Evolutionary conservation across 1,284 basidiomycete species (phyloP), one percentile per base, ranked within the genome.

Genomic region (Marasmius oreades): DNA sequence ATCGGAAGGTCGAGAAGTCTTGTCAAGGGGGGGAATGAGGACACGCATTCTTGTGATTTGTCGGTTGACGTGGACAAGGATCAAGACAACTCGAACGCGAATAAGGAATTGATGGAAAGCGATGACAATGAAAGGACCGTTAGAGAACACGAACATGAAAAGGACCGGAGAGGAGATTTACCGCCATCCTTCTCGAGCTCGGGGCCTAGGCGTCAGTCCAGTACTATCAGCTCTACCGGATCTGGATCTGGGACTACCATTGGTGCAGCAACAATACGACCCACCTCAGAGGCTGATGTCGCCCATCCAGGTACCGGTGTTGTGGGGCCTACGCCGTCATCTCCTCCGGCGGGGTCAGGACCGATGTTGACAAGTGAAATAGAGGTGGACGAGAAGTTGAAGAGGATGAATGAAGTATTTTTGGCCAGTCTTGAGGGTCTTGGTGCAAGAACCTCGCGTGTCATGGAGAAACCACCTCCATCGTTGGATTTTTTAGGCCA

Each of bases 351-450:
- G 10, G 62, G 60, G 34, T 63, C 69, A 36, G 74, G 77, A 2
- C 70, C 75, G 3, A 78, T 89, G 76, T 70, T 87, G 34, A 85
- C 86, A 10, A 81, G 73, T 39, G 80, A 79, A 61, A 73, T 74
- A 5, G 86, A 83, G 44, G 81, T 90, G 4, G 86, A 87, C 47
- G 84, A 82, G 66, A 73, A 78, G 58, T 66, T 90, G 56, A 72
- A 70, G 55, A 74, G 75, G 68, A 86, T 90, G 85, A 82, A 86
- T 57, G 84, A 83, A 59, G 71, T 74, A 47, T 90, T 89, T 67
- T 62, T 81, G 61, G 77, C 77, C 53, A 85, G 80, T 55, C 68
- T 90, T 5, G 77, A 81, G 53, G 81, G 79, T n/a, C 69, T 82
- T 2, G 73, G 73, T 26, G 57, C 12, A 4, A 24, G 47, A n/a